Evolutionary conservation across 306 rosid species (phyloP), one percentile per base, ranked within the genome.

Genomic region (Abrus precatorius): DNA sequence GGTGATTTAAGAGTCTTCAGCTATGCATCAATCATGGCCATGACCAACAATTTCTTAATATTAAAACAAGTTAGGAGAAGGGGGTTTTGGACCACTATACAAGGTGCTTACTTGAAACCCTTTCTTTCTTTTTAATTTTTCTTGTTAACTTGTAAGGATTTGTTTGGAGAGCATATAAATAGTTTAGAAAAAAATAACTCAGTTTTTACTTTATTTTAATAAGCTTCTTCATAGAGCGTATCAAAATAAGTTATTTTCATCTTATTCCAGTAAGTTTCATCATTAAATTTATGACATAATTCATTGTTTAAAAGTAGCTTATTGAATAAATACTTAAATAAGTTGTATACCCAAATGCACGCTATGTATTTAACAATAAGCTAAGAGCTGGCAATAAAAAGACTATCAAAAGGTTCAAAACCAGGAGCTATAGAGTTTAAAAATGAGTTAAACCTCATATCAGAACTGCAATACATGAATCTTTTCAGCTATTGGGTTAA

Each of bases 401-500:
- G 54, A 33, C 88, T 85, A 3, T 85, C 81, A 34, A 79, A 32
- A 52, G 55, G 78, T 49, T 84, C 84, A 33, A 52, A 50, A 3
- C 77, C 75, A 62, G 82, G 81, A 47, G 33, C 1, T 1, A 3
- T 43, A 13, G 84, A 79, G 74, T 79, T 84, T 50, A 84, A 79
- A 57, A 79, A 79, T 79, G 81, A 79, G 63, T 11, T 84, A 36
- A 45, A 40, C n/a, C 66, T 69, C 29, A 69, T 84, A 75, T 75
- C 69, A 20, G 74, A 75, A 60, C 87, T 84, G 40, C 78, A 84
- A 69, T 78, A 74, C 49, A 75, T 44, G 36, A 84, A 79, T 41
- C 74, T 79, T 80, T 81, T 14, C 71, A 64, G 12, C 14, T 80
- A 3, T 14, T 77, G 5, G 83, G 86, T 62, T 63, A 49, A 11